Percentiles rank a stretch among this genome's conserved stretches.
Conservation (phyloP, 1,139 yeast genomes). For the Yamadazyma conglobata region DNA sequence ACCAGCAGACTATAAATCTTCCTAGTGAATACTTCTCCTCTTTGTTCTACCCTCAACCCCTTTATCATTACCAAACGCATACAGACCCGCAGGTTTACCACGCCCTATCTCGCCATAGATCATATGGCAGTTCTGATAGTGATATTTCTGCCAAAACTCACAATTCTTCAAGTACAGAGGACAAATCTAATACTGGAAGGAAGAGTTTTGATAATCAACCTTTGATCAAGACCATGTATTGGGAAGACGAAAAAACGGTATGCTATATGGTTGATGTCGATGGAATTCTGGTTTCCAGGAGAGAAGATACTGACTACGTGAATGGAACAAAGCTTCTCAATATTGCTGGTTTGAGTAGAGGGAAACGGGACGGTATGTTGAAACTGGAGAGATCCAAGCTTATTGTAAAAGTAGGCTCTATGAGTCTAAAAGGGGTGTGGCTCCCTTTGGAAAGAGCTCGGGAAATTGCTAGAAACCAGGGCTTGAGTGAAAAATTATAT, state of each 20-base stretch:
- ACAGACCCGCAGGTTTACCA: too few species aligned
- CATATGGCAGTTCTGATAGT: too few species aligned
- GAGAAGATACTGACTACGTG: constrained; percentile 50
- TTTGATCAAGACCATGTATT: constrained; percentile 40
- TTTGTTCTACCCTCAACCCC: too few species aligned
- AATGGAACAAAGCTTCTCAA: constrained; percentile 68
- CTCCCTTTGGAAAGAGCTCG: constrained; percentile 52
- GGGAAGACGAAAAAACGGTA: constrained; percentile 48
- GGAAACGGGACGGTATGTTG: constrained; percentile 87
- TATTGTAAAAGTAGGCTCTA: constrained; percentile 51
- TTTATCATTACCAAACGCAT: too few species aligned
- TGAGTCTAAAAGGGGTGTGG: constrained; percentile 58
- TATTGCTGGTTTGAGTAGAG: constrained; percentile 94
- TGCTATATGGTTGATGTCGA: constrained; percentile 49
- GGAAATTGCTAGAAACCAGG: constrained; percentile 51
- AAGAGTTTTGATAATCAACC: constrained; percentile 26
- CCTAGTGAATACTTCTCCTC: too few species aligned
- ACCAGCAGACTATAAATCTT: too few species aligned
- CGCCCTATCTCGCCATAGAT: background rate
- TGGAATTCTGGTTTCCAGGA: constrained; percentile 45
- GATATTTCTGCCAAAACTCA: background rate
- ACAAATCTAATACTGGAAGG: background rate
- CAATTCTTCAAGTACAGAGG: background rate
- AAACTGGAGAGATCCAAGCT: constrained; percentile 43
- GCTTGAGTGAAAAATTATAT: constrained; percentile 33